Evolutionary conservation across 257 asterid species (phyloP).

Genomic region (Leonotis leonurus): DNA sequence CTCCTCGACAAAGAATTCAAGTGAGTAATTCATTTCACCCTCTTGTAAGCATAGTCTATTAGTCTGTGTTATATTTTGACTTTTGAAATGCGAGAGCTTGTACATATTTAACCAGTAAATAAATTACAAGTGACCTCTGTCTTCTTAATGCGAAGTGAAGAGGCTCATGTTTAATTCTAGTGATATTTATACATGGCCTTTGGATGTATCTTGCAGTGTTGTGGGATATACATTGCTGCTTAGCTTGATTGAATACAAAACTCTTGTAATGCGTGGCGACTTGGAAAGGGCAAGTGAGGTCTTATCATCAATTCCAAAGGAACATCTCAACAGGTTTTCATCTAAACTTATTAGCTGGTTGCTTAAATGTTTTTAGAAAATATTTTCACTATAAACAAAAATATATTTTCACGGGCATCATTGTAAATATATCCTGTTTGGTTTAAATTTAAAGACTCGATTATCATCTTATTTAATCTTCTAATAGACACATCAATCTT

Average conservation of each 20-base stretch:
- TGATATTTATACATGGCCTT: background rate
- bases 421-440: background rate
- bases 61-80: background rate
- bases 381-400: constrained; percentile 3
- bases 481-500: background rate
- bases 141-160: constrained; percentile 9
- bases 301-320: constrained; percentile 85
- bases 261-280: constrained; percentile 99
- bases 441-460: background rate
- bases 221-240: constrained; percentile 86
- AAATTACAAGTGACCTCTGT: background rate
- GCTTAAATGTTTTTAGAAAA: background rate
- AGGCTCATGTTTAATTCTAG: background rate
- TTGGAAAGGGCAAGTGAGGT: constrained; percentile 81
- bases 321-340: constrained; percentile 76
- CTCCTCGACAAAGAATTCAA: constrained; percentile 96
- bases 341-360: background rate
- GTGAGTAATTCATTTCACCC: constrained; percentile 44
- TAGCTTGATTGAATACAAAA: constrained; percentile 97
- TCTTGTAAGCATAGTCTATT: constrained; percentile 9
- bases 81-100: background rate
- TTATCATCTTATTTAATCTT: background rate
- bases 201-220: constrained; percentile 49
- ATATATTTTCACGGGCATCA: background rate
- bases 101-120: background rate